phyloP scores from a whole-genome alignment of 1,284 basidiomycete species.

The Termitomyces sp. region DNA sequence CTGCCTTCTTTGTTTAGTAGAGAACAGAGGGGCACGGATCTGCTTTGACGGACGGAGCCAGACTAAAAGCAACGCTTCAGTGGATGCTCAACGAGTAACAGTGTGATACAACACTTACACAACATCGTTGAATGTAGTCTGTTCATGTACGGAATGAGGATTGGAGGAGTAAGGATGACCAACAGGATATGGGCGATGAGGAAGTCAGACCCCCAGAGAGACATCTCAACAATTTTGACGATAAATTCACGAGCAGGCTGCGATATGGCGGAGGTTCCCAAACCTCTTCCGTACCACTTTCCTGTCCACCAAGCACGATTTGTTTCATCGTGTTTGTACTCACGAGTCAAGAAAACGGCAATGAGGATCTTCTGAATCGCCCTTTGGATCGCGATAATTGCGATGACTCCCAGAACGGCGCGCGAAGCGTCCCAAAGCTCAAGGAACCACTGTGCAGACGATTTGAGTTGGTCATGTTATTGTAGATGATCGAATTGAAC shows the following conservation, averaged over 20 bases:
- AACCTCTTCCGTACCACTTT: constrained; percentile 91
- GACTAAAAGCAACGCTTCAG: constrained; percentile 43
- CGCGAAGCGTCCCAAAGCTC: constrained; percentile 96
- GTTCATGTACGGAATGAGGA: constrained; percentile 85
- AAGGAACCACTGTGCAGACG: constrained; percentile 79
- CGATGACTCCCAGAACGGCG: constrained; percentile 84
- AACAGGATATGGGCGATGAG: constrained; percentile 78
- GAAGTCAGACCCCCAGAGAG: constrained; percentile 90
- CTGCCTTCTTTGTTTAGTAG: constrained; percentile 88
- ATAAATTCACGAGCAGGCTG: constrained; percentile 95
- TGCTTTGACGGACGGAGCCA: constrained; percentile 91
- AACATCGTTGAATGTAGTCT: constrained; percentile 87
- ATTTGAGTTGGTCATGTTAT: constrained; percentile 15
- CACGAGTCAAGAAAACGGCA: constrained; percentile 86
- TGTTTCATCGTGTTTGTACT: constrained; percentile 96
- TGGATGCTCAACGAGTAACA: constrained; percentile 11
- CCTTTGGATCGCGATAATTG: constrained; percentile 84
- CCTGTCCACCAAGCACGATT: constrained; percentile 99
- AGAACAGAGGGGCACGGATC: constrained; percentile 93
- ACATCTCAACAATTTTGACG: constrained; percentile 97
- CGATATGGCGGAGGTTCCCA: constrained; percentile 81
- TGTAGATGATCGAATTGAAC: constrained; percentile 28
- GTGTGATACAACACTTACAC: constrained; percentile 47
- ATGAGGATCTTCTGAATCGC: constrained; percentile 92
- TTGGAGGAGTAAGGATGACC: constrained; percentile 79